A percentile compares a stretch with the other conserved stretches of the same genome.
Conservation (phyloP, 345 rosid genomes). For the Pistacia vera region DNA sequence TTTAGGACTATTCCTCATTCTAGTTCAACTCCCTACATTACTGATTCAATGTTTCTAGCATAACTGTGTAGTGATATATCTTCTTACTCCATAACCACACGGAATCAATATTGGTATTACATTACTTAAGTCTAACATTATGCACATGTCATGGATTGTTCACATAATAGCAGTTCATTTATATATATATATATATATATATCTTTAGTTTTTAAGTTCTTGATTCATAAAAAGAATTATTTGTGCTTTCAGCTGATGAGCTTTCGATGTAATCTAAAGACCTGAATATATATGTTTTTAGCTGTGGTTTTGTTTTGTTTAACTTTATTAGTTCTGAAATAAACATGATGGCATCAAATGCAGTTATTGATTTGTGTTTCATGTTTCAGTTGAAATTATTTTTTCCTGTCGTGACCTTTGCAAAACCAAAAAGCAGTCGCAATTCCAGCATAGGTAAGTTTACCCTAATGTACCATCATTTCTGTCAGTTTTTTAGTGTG, state of each 20-base stretch:
- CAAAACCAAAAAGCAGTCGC: constrained; percentile 98
- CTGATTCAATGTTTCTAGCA: neutral
- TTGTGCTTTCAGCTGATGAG: neutral
- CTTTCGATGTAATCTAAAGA: neutral
- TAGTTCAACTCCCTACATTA: neutral
- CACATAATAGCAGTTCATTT: neutral
- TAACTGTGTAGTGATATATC: neutral
- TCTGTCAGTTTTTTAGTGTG: neutral
- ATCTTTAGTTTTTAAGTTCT: neutral
- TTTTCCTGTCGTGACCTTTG: constrained; percentile 91
- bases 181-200: neutral
- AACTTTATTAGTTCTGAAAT: neutral
- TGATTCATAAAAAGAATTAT: neutral
- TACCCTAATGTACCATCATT: neutral
- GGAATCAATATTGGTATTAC: neutral
- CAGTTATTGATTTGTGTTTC: constrained; percentile 11
- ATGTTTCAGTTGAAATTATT: constrained; percentile 79
- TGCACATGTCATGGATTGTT: too few species aligned
- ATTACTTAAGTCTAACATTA: neutral
- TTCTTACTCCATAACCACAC: neutral
- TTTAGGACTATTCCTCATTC: neutral
- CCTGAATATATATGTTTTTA: neutral
- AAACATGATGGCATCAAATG: neutral
- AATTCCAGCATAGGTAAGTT: constrained; percentile 92
- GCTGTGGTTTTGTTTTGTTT: neutral